These are phyloP conservation scores for Mortierella sp. DNA, from an alignment of 371 early-diverging fungal species.

Conservation along the genomic window DNA sequence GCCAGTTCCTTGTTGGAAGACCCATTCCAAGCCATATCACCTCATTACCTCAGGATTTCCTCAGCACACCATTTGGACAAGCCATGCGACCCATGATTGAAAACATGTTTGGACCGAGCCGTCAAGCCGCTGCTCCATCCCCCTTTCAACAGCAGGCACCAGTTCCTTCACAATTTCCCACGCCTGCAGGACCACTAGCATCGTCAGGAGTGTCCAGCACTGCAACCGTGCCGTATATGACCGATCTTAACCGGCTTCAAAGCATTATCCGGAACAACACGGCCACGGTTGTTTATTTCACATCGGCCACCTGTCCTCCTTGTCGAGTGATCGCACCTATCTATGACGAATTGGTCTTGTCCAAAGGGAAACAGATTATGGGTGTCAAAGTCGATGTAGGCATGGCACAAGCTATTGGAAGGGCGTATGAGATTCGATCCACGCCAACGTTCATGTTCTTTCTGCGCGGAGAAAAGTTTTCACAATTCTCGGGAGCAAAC, in stretches of 20 bases:
- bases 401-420: slow-evolving; percentile 62
- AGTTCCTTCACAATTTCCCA: background rate
- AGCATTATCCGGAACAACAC: slow-evolving; percentile 57
- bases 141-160: slow-evolving; percentile 4
- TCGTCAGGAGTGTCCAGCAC: slow-evolving; percentile 8
- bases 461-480: slow-evolving; percentile 65
- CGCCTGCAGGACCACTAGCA: slow-evolving; percentile 27
- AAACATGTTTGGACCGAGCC: slow-evolving; percentile 78
- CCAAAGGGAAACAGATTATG: slow-evolving; percentile 61
- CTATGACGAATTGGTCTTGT: slow-evolving; percentile 67
- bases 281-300: slow-evolving; percentile 79
- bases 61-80: slow-evolving; percentile 79
- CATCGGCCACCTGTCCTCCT: slow-evolving; percentile 77
- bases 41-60: slow-evolving; percentile 32
- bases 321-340: slow-evolving; percentile 79
- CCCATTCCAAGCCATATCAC: slow-evolving; percentile 82
- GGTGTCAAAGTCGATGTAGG: slow-evolving; percentile 75
- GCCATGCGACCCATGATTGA: slow-evolving; percentile 83
- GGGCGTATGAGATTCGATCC: slow-evolving; percentile 66
- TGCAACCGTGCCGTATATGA: slow-evolving; percentile 48
- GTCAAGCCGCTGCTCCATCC: slow-evolving; percentile 27
- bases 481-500: slow-evolving; percentile 76
- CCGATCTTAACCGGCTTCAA: slow-evolving; percentile 48
- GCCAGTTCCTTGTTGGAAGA: slow-evolving; percentile 83
- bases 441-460: slow-evolving; percentile 80